Conservation (phyloP, 306 rosid species). For the Cicer judaicum region DNA sequence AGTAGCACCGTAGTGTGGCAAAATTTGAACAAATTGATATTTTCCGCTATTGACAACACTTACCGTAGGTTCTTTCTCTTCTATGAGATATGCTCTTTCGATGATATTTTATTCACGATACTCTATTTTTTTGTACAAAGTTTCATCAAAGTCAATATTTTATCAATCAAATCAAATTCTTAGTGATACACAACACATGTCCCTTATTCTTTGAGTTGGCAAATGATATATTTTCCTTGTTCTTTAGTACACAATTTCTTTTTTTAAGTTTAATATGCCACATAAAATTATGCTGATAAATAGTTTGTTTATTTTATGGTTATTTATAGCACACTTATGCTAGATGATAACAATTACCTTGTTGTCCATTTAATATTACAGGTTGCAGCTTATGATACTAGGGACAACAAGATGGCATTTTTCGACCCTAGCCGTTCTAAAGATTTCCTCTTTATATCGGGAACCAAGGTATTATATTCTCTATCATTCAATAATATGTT, state of each 20-base stretch:
- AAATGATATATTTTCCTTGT: conserved; percentile 2
- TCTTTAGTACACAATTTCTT: neutral
- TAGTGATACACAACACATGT: conserved; percentile 26
- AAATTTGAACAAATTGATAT: no score
- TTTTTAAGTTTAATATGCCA: neutral
- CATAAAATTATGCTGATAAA: conserved; percentile 6
- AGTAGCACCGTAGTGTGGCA: no score
- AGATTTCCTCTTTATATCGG: conserved; percentile 95
- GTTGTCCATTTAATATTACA: conserved; percentile 48
- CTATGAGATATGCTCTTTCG: conserved; percentile 1
- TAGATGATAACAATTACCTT: neutral
- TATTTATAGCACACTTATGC: neutral
- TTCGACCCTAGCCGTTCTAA: conserved; percentile 83
- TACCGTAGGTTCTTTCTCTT: neutral
- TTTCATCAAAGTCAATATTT: neutral
- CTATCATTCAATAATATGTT: neutral
- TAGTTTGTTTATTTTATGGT: conserved; percentile 6
- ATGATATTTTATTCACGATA: conserved; percentile 13
- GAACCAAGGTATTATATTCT: conserved; percentile 78
- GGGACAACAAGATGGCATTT: conserved; percentile 86
- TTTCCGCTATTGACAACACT: no score
- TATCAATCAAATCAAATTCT: neutral
- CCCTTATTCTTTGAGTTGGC: conserved; percentile 21
- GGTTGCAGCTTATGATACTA: conserved; percentile 97
- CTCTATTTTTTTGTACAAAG: conserved; percentile 6